These are phyloP conservation scores for Annulohypoxylon truncatum DNA, from an alignment of 2,329 filamentous ascomycete species.

Conservation along the genomic window DNA sequence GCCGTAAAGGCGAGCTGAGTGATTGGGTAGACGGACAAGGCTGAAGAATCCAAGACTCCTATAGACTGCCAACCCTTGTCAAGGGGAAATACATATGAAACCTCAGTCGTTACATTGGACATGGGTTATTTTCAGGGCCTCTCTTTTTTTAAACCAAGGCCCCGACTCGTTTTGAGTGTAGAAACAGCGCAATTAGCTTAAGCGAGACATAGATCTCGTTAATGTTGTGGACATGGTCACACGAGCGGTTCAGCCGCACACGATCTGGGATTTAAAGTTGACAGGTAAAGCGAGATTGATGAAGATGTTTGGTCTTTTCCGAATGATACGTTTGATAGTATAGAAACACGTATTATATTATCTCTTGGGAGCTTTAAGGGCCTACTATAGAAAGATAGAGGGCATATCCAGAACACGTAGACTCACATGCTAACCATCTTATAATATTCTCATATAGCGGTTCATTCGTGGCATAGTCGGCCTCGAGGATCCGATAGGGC, in stretches of 20 bases:
- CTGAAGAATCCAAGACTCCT: constrained; percentile 34
- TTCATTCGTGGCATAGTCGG: constrained; percentile 3
- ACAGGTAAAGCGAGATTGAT: background rate
- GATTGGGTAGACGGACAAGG: constrained; percentile 36
- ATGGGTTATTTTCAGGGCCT: constrained; percentile 9
- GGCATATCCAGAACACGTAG: background rate
- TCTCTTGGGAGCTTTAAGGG: background rate
- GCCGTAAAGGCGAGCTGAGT: constrained; percentile 15
- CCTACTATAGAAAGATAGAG: background rate
- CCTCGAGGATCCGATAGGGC: background rate
- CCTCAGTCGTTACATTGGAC: constrained; percentile 32
- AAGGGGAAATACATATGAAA: constrained; percentile 36
- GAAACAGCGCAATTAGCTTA: constrained; percentile 16
- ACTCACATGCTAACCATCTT: background rate
- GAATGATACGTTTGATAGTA: background rate
- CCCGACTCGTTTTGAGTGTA: constrained; percentile 12
- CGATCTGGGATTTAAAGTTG: constrained; percentile 7
- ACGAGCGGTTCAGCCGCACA: constrained; percentile 13
- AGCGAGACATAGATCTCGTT: constrained; percentile 21
- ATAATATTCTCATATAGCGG: background rate
- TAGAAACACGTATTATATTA: background rate
- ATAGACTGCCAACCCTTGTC: constrained; percentile 32
- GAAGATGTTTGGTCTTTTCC: constrained; percentile 10
- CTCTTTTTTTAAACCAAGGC: constrained; percentile 23
- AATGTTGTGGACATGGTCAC: constrained; percentile 4